These are phyloP conservation scores for Achaetomium macrosporum DNA, from an alignment of 2,329 filamentous ascomycete species.

Conservation along the genomic window DNA sequence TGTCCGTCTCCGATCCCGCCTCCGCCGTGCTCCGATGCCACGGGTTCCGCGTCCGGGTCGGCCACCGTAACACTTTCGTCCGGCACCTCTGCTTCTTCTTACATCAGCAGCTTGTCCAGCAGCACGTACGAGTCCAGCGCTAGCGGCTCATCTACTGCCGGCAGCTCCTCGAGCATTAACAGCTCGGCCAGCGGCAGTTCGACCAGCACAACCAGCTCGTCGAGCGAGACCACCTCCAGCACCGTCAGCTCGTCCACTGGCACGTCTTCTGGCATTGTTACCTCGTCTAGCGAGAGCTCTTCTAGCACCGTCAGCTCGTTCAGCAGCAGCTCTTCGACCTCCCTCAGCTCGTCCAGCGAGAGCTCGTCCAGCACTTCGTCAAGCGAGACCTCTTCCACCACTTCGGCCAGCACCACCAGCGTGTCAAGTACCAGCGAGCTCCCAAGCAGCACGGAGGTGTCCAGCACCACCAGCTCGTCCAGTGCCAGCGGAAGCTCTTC, in stretches of 20 bases:
- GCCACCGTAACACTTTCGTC: not conserved
- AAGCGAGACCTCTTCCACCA: not conserved
- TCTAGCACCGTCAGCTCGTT: not conserved
- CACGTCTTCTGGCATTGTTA: not conserved
- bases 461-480: not conserved
- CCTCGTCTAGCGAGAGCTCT: not conserved
- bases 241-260: not conserved
- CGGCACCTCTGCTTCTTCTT: not conserved
- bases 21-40: constrained; percentile 5
- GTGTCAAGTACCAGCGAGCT: not conserved
- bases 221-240: not conserved
- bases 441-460: too few relatives aligned
- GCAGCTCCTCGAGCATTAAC: not conserved
- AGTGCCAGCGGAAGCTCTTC: not conserved
- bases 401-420: constrained; percentile 4
- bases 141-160: too few relatives aligned
- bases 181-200: not conserved
- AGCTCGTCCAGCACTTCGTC: not conserved
- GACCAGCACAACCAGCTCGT: not conserved
- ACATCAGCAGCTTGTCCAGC: not conserved
- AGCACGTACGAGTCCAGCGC: too few relatives aligned
- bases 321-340: not conserved
- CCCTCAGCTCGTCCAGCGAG: not conserved
- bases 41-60: not conserved
- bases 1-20: constrained; percentile 12